Percentiles rank a stretch among this genome's conserved stretches.
Evolutionary conservation across 768 basidiomycete species (phyloP).

Genomic region (Epithele typhae): DNA sequence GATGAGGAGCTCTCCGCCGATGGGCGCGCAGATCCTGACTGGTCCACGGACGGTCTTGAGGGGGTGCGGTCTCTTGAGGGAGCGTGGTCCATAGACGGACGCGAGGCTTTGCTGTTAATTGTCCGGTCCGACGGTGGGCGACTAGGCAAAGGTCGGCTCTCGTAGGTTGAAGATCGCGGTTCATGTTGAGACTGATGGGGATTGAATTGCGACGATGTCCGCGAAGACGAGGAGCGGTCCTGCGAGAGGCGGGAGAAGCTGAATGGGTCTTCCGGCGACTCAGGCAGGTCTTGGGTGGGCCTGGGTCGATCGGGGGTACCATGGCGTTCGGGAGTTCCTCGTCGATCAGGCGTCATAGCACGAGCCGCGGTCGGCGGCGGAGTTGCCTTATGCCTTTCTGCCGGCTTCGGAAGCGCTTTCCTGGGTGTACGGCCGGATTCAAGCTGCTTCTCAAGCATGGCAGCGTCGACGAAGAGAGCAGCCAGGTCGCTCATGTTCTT

Average conservation of each 20-base stretch:
- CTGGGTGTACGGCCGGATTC: slow-evolving; percentile 13
- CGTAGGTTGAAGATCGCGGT: background rate
- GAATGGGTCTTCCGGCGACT: slow-evolving; percentile 10
- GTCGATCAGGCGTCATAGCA: too few relatives aligned
- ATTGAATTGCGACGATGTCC: background rate
- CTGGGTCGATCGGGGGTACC: slow-evolving; percentile 7
- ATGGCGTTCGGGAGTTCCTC: background rate
- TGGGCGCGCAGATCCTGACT: background rate
- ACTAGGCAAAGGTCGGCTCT: slow-evolving; percentile 10
- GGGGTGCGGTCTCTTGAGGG: slow-evolving; percentile 1
- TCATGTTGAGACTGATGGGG: background rate
- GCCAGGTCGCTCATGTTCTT: slow-evolving; percentile 23
- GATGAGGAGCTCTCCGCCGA: slow-evolving; percentile 10
- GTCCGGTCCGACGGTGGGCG: slow-evolving; percentile 5
- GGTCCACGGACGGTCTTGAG: slow-evolving; percentile 13
- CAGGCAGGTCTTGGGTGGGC: slow-evolving; percentile 13
- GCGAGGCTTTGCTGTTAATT: slow-evolving; percentile 1
- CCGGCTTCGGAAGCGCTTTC: slow-evolving; percentile 10
- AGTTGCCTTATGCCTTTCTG: slow-evolving; percentile 31
- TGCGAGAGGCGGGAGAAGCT: slow-evolving; percentile 7
- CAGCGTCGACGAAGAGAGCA: slow-evolving; percentile 20
- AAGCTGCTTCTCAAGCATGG: slow-evolving; percentile 23
- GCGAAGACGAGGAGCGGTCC: slow-evolving; percentile 1
- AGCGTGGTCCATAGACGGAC: background rate
- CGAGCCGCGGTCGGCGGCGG: slow-evolving; percentile 42